These are phyloP conservation scores for Eugenia klotzschiana DNA, from an alignment of 441 rosid species.

Conservation along the genomic window DNA sequence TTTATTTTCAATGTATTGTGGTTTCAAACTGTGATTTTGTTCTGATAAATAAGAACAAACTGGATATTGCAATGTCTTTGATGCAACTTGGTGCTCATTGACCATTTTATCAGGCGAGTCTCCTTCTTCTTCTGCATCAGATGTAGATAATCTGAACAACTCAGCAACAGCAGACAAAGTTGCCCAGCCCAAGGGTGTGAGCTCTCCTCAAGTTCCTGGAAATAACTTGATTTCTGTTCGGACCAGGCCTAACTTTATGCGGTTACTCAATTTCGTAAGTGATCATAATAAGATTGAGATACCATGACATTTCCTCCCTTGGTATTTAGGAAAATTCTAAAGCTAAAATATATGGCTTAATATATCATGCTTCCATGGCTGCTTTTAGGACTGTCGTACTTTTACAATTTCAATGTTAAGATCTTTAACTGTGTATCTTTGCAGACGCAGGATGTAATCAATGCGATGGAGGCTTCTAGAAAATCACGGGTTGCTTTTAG, in stretches of 20 bases:
- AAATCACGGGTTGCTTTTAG: conserved; percentile 59
- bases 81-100: conserved; percentile 1
- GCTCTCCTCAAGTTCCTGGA: conserved; percentile 66
- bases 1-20: neutral
- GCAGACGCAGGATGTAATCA: conserved; percentile 74
- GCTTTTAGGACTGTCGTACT: neutral
- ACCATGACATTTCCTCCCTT: neutral
- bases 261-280: conserved; percentile 83
- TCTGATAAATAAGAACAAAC: neutral
- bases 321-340: neutral
- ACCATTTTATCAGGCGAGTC: conserved; percentile 62
- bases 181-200: conserved; percentile 45
- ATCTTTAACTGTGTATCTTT: conserved; percentile 7
- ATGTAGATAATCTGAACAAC: conserved; percentile 83
- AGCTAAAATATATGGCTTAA: neutral
- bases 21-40: neutral
- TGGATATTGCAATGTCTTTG: neutral
- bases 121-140: conserved; percentile 98
- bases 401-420: neutral
- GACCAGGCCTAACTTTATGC: conserved; percentile 41
- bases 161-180: conserved; percentile 52
- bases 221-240: conserved; percentile 47
- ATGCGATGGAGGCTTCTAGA: conserved; percentile 90
- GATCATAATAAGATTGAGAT: conserved; percentile 2
- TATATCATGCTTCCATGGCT: neutral